phyloP scores from a whole-genome alignment of 2,329 filamentous ascomycete genomes.

The Diaporthe velutina region DNA sequence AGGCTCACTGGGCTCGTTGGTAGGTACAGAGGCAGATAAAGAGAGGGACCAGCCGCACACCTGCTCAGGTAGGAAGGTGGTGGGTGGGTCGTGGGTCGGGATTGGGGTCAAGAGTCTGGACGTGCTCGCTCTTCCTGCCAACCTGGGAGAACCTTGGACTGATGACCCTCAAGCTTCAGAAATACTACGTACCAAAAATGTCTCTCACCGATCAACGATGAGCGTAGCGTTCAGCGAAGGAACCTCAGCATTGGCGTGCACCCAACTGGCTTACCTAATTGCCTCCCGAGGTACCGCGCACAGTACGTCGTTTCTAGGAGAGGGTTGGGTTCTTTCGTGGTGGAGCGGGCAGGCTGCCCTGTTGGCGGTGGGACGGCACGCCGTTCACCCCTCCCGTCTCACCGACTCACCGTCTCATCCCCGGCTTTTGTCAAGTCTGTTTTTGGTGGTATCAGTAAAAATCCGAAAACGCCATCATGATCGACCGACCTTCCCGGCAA shows the following conservation, averaged over 20 bases:
- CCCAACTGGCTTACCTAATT: slow-evolving; percentile 5
- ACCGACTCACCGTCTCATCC: slow-evolving; percentile 1
- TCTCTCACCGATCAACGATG: neutral
- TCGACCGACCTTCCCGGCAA: neutral
- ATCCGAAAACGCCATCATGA: neutral
- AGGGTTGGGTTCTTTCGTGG: neutral
- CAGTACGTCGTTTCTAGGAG: neutral
- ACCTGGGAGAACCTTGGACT: neutral
- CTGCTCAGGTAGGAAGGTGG: slow-evolving; percentile 2
- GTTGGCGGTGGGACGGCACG: slow-evolving; percentile 14
- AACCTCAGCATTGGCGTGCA: neutral
- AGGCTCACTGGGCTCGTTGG: neutral
- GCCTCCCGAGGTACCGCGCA: neutral
- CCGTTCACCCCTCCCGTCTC: neutral
- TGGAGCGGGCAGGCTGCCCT: neutral
- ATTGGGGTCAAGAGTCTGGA: too few relatives aligned
- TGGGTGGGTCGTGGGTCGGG: neutral
- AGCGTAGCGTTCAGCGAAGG: neutral
- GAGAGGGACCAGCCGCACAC: neutral
- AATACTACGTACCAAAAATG: neutral
- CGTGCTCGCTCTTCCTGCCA: neutral
- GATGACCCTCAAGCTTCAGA: neutral
- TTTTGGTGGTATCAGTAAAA: neutral
- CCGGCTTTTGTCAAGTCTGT: neutral
- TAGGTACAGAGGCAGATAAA: neutral